Percentiles rank a stretch among this genome's conserved stretches.
These are phyloP conservation scores for Pseudogymnoascus pannorum DNA, from an alignment of 2,329 filamentous ascomycete species.

Conservation along the genomic window DNA sequence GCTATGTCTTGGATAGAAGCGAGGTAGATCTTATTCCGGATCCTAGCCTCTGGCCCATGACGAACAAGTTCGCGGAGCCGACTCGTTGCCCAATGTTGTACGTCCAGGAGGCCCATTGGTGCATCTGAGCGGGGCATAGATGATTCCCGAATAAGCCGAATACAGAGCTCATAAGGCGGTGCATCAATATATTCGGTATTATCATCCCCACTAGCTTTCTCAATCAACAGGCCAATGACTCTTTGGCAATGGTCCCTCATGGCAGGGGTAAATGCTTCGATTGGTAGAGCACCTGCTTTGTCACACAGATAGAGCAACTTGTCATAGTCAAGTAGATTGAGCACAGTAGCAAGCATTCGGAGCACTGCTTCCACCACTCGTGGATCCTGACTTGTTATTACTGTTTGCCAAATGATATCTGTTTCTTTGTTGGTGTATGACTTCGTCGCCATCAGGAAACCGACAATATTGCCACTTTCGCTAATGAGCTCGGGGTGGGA, in stretches of 20 bases:
- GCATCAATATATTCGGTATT: constrained; percentile 28
- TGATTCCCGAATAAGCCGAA: constrained; percentile 67
- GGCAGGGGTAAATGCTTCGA: constrained; percentile 52
- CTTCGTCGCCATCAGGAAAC: constrained; percentile 74
- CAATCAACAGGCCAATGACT: constrained; percentile 43
- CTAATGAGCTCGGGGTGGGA: constrained; percentile 87
- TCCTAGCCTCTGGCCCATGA: constrained; percentile 46
- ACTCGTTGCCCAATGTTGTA: constrained; percentile 56
- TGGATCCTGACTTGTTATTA: constrained; percentile 74
- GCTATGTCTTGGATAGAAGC: constrained; percentile 64
- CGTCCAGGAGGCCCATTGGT: constrained; percentile 49
- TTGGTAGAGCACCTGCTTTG: constrained; percentile 59
- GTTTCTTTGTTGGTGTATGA: constrained; percentile 66
- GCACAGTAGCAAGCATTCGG: constrained; percentile 49
- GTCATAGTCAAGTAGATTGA: constrained; percentile 41
- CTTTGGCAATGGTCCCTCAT: constrained; percentile 56
- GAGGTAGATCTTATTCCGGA: constrained; percentile 55
- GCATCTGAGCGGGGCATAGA: constrained; percentile 48
- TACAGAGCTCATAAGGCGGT: constrained; percentile 47
- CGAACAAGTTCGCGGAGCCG: constrained; percentile 55
- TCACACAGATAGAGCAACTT: constrained; percentile 58
- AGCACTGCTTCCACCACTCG: constrained; percentile 76
- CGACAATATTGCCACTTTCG: constrained; percentile 74
- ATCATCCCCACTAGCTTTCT: constrained; percentile 36
- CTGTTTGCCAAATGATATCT: constrained; percentile 76